A percentile compares a stretch with the other conserved stretches of the same genome.
Conservation (phyloP, 345 rosid genomes). For the Cardiospermum halicacabum region DNA sequence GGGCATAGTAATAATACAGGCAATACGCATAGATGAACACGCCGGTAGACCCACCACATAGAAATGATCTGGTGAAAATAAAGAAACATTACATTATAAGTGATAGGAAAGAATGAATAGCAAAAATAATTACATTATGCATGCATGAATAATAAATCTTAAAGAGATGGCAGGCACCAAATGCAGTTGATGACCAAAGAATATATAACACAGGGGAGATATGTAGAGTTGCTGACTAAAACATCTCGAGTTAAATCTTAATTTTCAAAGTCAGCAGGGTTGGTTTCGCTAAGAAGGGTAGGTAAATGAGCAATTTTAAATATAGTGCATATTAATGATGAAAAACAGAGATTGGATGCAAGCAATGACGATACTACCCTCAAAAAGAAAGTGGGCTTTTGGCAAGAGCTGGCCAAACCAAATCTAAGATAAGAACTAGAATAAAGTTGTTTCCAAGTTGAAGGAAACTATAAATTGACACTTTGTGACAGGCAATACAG, state of each 20-base stretch:
- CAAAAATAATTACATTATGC: background rate
- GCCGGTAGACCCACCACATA: conserved; percentile 85
- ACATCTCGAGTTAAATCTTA: background rate
- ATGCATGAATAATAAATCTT: background rate
- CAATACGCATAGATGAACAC: conserved; percentile 68
- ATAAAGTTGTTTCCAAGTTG: background rate
- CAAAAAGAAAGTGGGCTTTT: background rate
- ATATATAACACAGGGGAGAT: background rate
- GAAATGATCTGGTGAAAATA: conserved; percentile 50
- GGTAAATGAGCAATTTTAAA: background rate
- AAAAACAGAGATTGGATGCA: background rate
- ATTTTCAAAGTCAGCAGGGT: background rate
- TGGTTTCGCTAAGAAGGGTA: background rate
- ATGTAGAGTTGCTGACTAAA: background rate
- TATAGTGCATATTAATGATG: background rate
- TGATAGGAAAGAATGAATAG: background rate
- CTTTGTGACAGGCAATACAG: background rate
- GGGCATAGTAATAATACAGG: conserved; percentile 66
- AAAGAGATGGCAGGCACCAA: background rate
- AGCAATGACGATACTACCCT: background rate
- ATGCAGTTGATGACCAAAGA: background rate
- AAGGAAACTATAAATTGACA: background rate
- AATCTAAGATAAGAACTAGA: background rate
- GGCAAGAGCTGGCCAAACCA: background rate
- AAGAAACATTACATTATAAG: too few relatives aligned